These are phyloP conservation scores for Calocybe gangraenosa DNA, from an alignment of 768 basidiomycete species.

Conservation along the genomic window DNA sequence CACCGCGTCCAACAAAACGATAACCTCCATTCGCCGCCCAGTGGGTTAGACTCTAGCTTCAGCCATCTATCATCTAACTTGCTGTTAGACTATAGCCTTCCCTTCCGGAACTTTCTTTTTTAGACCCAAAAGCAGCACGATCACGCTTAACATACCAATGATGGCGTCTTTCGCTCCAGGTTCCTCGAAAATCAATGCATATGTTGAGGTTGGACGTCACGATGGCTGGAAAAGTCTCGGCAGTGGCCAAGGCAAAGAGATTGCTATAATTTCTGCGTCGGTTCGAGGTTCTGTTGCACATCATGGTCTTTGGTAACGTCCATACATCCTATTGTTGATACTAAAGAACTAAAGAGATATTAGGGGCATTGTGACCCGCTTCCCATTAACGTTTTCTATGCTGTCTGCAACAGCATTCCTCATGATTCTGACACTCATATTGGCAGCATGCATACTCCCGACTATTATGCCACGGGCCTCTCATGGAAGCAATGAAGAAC, in stretches of 20 bases:
- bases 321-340: too few relatives aligned
- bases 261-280: conserved; percentile 61
- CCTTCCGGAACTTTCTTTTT: conserved; percentile 39
- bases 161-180: conserved; percentile 49
- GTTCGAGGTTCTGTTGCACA: conserved; percentile 60
- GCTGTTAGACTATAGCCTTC: conserved; percentile 54
- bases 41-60: conserved; percentile 38
- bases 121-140: conserved; percentile 33
- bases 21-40: conserved; percentile 57
- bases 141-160: conserved; percentile 52
- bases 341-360: neutral
- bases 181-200: conserved; percentile 47
- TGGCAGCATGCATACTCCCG: conserved; percentile 54
- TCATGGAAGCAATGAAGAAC: too few relatives aligned
- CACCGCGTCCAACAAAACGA: conserved; percentile 58
- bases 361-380: conserved; percentile 68
- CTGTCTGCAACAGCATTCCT: conserved; percentile 43
- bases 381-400: conserved; percentile 56
- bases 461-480: conserved; percentile 23
- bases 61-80: neutral
- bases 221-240: conserved; percentile 74
- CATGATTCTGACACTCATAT: conserved; percentile 37
- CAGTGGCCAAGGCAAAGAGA: conserved; percentile 65
- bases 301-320: conserved; percentile 62
- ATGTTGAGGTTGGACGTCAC: conserved; percentile 66